Evolutionary conservation across 1,284 basidiomycete genomes (phyloP).

Genomic region (Thecaphora thlaspeos): DNA sequence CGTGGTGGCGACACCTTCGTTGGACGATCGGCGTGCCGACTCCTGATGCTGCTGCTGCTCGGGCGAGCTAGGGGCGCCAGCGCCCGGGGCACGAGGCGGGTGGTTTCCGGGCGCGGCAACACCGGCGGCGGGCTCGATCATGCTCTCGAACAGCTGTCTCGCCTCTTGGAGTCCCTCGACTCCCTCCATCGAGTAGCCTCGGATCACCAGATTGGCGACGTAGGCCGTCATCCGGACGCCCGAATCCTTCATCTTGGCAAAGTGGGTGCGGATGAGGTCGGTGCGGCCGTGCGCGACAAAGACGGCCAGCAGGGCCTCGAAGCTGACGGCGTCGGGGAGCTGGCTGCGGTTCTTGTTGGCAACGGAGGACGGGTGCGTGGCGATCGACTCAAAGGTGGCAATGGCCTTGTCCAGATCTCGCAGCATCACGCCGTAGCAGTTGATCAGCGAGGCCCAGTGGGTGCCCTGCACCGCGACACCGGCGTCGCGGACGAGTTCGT

Average conservation of each 20-base stretch:
- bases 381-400: constrained; percentile 75
- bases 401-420: constrained; percentile 78
- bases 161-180: constrained; percentile 62
- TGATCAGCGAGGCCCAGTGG: constrained; percentile 90
- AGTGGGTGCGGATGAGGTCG: constrained; percentile 74
- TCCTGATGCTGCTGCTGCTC: background rate
- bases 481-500: constrained; percentile 64
- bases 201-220: constrained; percentile 88
- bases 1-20: background rate
- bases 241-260: constrained; percentile 66
- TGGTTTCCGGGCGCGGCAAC: constrained; percentile 88
- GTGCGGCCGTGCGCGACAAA: constrained; percentile 75
- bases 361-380: constrained; percentile 59
- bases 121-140: constrained; percentile 81
- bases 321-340: constrained; percentile 79
- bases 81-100: constrained; percentile 61
- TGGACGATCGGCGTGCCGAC: background rate
- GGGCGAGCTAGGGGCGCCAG: constrained; percentile 52
- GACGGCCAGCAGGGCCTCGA: constrained; percentile 87
- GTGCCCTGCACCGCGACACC: constrained; percentile 71
- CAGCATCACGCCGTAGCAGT: constrained; percentile 78
- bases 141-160: constrained; percentile 71
- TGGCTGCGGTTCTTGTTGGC: constrained; percentile 35
- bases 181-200: constrained; percentile 69
- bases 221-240: constrained; percentile 90